Conservation (phyloP, 1,284 basidiomycete genomes). For the Chalciporus sp. region DNA sequence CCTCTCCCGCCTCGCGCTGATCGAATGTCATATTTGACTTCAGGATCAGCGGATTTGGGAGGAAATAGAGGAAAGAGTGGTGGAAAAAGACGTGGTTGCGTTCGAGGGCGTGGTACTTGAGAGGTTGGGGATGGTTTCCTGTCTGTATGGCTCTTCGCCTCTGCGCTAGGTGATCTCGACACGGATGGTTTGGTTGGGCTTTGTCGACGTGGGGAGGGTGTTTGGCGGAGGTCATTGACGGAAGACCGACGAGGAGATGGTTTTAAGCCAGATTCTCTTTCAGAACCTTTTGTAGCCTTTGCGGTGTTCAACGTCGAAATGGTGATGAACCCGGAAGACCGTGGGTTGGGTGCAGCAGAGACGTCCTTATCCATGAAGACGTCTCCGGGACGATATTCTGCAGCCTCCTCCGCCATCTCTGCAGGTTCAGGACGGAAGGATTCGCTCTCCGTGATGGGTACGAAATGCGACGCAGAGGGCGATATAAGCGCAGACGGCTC, state of each 20-base stretch:
- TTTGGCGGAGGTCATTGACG: slow-evolving; percentile 22
- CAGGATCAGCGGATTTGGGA: slow-evolving; percentile 42
- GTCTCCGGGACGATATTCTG: slow-evolving; percentile 4
- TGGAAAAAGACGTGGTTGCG: slow-evolving; percentile 11
- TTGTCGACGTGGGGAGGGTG: slow-evolving; percentile 3
- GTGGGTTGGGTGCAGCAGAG: slow-evolving; percentile 57
- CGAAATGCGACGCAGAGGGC: slow-evolving; percentile 26
- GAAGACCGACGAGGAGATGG: slow-evolving; percentile 28
- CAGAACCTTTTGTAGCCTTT: neutral
- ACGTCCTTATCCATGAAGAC: slow-evolving; percentile 24
- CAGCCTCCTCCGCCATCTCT: slow-evolving; percentile 13
- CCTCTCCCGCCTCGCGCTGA: slow-evolving; percentile 79
- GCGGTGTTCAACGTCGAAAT: slow-evolving; percentile 50
- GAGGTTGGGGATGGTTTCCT: neutral
- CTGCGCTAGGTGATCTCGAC: slow-evolving; percentile 16
- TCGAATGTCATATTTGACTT: slow-evolving; percentile 69
- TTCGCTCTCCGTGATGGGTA: slow-evolving; percentile 24
- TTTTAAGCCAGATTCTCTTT: slow-evolving; percentile 8
- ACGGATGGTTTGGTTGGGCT: neutral
- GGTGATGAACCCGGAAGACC: slow-evolving; percentile 74
- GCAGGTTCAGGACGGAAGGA: slow-evolving; percentile 21
- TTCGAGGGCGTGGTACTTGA: neutral
- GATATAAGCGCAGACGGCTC: slow-evolving; percentile 22
- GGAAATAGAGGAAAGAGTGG: slow-evolving; percentile 37
- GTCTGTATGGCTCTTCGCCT: slow-evolving; percentile 7